Percentiles rank a stretch among this genome's conserved stretches.
Conservation (phyloP, 73 alveolate species). For the Paramecium sonneborni region DNA sequence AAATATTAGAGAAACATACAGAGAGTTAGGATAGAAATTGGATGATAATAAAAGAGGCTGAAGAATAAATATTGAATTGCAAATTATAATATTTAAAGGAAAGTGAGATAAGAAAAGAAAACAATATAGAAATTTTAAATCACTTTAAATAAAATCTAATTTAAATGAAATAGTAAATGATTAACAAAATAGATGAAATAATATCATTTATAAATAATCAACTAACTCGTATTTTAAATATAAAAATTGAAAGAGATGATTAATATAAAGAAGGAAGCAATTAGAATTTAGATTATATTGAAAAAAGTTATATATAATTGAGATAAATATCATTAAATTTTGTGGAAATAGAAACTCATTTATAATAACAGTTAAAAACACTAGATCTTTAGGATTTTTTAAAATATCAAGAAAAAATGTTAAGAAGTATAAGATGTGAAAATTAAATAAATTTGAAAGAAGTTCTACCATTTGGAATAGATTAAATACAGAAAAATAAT, state of each 20-base stretch:
- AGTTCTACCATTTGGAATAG: background rate
- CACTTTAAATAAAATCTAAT: background rate
- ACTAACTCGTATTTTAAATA: background rate
- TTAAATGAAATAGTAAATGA: background rate
- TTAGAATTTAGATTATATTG: background rate
- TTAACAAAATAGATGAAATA: background rate
- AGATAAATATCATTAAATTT: background rate
- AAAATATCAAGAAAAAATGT: background rate
- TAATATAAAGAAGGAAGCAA: background rate
- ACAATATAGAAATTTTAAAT: background rate
- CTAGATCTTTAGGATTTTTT: background rate
- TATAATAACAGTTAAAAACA: background rate
- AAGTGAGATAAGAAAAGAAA: background rate
- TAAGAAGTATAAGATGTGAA: background rate
- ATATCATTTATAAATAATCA: background rate
- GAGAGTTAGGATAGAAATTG: background rate
- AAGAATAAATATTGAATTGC: background rate
- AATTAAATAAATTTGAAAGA: background rate
- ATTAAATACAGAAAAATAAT: background rate
- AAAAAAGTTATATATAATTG: background rate
- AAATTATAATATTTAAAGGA: background rate
- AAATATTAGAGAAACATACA: background rate
- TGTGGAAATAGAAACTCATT: background rate
- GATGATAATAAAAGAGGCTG: background rate
- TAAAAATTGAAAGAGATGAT: background rate